Conservation (phyloP, 495 filamentous ascomycete genomes). For the Talaromyces liani region DNA sequence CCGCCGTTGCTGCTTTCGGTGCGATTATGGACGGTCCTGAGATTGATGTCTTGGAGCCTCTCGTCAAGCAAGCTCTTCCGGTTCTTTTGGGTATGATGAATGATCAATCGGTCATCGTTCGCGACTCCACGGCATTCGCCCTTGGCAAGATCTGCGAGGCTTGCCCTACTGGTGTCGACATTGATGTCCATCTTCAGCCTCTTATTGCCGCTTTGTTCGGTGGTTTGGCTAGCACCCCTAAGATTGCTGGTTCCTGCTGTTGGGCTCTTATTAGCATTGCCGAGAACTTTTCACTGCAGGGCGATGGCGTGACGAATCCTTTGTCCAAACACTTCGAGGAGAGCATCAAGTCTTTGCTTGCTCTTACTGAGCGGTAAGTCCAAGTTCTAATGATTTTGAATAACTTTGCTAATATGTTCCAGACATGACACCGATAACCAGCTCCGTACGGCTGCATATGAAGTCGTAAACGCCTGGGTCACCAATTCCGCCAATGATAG, state of each 20-base stretch:
- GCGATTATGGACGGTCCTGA: conserved; percentile 99
- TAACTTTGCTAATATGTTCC: conserved; percentile 13
- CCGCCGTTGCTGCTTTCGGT: conserved; percentile 95
- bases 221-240: conserved; percentile 82
- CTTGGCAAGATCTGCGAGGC: conserved; percentile 92
- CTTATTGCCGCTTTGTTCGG: conserved; percentile 84
- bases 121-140: conserved; percentile 95
- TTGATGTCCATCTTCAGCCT: conserved; percentile 67
- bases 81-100: conserved; percentile 96
- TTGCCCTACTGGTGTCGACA: conserved; percentile 82
- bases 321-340: conserved; percentile 88
- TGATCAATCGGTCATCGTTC: conserved; percentile 77
- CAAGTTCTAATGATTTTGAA: conserved; percentile 7
- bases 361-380: conserved; percentile 67
- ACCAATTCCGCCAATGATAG: conserved; percentile 82
- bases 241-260: conserved; percentile 97
- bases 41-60: conserved; percentile 74
- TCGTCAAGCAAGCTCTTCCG: conserved; percentile 88
- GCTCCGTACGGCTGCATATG: conserved; percentile 96
- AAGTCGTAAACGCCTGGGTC: conserved; percentile 91
- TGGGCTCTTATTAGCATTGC: conserved; percentile 99
- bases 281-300: conserved; percentile 83
- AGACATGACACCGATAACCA: conserved; percentile 76
- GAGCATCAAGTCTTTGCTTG: conserved; percentile 76
- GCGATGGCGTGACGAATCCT: conserved; percentile 68